Conservation (phyloP, 2,329 filamentous ascomycete genomes). For the Cyphellophora europaea region DNA sequence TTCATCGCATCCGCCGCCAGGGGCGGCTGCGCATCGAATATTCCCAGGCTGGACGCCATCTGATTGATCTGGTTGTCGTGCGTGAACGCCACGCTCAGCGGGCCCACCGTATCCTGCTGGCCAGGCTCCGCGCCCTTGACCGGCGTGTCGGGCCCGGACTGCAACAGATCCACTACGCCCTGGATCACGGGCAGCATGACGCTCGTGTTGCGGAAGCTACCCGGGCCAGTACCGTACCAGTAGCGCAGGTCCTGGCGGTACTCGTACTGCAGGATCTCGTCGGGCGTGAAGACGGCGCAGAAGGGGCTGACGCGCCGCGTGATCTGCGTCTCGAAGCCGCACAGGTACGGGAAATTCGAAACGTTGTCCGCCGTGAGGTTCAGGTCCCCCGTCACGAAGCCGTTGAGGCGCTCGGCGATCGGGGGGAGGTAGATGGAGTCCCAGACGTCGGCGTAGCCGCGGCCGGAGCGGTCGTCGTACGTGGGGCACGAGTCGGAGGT, state of each 20-base stretch:
- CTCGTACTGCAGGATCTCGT: slow-evolving; percentile 55
- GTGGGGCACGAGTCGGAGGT: slow-evolving; percentile 55
- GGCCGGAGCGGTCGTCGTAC: slow-evolving; percentile 46
- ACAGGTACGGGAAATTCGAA: slow-evolving; percentile 54
- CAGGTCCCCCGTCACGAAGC: slow-evolving; percentile 44
- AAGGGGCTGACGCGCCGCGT: slow-evolving; percentile 51
- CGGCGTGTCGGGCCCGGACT: slow-evolving; percentile 41
- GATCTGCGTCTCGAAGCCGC: slow-evolving; percentile 61
- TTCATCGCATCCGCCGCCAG: slow-evolving; percentile 40
- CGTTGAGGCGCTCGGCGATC: slow-evolving; percentile 45
- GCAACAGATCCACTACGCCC: slow-evolving; percentile 44
- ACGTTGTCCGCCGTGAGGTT: slow-evolving; percentile 46
- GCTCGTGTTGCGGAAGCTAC: slow-evolving; percentile 42
- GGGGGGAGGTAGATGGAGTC: slow-evolving; percentile 43
- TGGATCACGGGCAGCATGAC: slow-evolving; percentile 56
- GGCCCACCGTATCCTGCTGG: slow-evolving; percentile 31
- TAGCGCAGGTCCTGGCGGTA: slow-evolving; percentile 61
- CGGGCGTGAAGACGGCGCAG: slow-evolving; percentile 52
- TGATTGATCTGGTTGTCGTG: slow-evolving; percentile 60
- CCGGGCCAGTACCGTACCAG: slow-evolving; percentile 55
- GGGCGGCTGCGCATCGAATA: slow-evolving; percentile 47
- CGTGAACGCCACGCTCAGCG: slow-evolving; percentile 51
- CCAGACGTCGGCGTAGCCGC: slow-evolving; percentile 39
- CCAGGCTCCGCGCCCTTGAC: slow-evolving; percentile 39
- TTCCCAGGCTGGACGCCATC: slow-evolving; percentile 49